A percentile compares a stretch with the other conserved stretches of the same genome.
These are phyloP conservation scores for Arabis alpina DNA, from an alignment of 345 rosid genomes.

Conservation along the genomic window DNA sequence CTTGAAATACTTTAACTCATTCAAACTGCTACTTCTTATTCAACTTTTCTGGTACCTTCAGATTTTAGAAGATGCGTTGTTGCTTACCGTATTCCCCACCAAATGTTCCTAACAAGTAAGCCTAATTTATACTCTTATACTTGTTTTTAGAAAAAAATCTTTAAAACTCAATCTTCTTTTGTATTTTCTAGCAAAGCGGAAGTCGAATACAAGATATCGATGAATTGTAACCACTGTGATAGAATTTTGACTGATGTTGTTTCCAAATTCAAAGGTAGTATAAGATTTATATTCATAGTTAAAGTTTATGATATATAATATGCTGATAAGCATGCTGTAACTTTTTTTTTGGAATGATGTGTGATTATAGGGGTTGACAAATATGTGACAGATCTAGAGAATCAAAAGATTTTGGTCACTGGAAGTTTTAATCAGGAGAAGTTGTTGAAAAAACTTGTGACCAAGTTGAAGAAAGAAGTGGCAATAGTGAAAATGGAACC, in stretches of 20 bases:
- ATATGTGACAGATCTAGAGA: conserved; percentile 53
- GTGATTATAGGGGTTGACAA: conserved; percentile 59
- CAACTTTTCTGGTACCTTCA: not conserved
- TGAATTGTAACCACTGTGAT: conserved; percentile 63
- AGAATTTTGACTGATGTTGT: conserved; percentile 52
- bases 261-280: conserved; percentile 64
- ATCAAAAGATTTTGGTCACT: conserved; percentile 52
- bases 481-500: not conserved
- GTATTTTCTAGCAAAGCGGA: conserved; percentile 41
- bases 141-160: not conserved
- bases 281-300: not conserved
- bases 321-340: conserved; percentile 14
- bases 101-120: not conserved
- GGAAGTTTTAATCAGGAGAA: conserved; percentile 63
- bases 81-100: not conserved
- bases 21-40: not conserved
- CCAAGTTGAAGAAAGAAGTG: conserved; percentile 37
- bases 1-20: not conserved
- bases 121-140: not conserved
- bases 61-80: conserved; percentile 12
- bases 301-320: not conserved
- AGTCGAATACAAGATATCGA: conserved; percentile 57
- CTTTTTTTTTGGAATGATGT: conserved; percentile 5
- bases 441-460: conserved; percentile 60
- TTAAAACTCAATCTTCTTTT: not conserved